Conservation (phyloP, 2,329 filamentous ascomycete genomes). For the Chaetoscypha palmicola region DNA sequence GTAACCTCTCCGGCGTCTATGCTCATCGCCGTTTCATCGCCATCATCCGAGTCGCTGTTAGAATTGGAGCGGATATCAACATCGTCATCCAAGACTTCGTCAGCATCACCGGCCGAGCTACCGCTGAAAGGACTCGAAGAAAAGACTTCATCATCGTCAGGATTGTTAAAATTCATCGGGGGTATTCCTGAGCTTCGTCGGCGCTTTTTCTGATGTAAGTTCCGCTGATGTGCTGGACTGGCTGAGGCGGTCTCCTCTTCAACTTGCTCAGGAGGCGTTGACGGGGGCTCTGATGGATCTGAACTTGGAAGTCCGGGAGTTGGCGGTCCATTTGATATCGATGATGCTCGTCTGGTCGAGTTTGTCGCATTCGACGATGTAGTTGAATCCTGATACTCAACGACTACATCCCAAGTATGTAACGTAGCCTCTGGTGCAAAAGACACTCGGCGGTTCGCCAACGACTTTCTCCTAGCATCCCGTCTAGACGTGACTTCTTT, state of each 20-base stretch:
- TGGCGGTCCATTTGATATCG: slow-evolving; percentile 28
- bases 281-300: slow-evolving; percentile 50
- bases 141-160: slow-evolving; percentile 53
- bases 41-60: slow-evolving; percentile 50
- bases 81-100: slow-evolving; percentile 34
- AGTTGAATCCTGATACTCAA: slow-evolving; percentile 87
- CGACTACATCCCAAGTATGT: slow-evolving; percentile 85
- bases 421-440: slow-evolving; percentile 96
- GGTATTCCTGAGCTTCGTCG: slow-evolving; percentile 62
- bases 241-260: slow-evolving; percentile 52
- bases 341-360: slow-evolving; percentile 66
- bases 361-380: slow-evolving; percentile 67
- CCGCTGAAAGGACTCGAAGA: slow-evolving; percentile 75
- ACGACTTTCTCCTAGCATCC: slow-evolving; percentile 84
- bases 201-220: slow-evolving; percentile 53
- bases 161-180: slow-evolving; percentile 56
- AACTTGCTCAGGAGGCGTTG: slow-evolving; percentile 54
- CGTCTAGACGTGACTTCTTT: slow-evolving; percentile 63
- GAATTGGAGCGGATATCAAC: slow-evolving; percentile 47
- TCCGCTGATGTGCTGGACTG: slow-evolving; percentile 58
- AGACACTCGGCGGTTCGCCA: slow-evolving; percentile 88
- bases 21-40: slow-evolving; percentile 75
- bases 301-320: slow-evolving; percentile 32
- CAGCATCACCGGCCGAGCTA: slow-evolving; percentile 40
- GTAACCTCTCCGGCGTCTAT: slow-evolving; percentile 64